Base-by-base conservation (phyloP, 257 asterid genomes). In the Perilla frutescens region DNA sequence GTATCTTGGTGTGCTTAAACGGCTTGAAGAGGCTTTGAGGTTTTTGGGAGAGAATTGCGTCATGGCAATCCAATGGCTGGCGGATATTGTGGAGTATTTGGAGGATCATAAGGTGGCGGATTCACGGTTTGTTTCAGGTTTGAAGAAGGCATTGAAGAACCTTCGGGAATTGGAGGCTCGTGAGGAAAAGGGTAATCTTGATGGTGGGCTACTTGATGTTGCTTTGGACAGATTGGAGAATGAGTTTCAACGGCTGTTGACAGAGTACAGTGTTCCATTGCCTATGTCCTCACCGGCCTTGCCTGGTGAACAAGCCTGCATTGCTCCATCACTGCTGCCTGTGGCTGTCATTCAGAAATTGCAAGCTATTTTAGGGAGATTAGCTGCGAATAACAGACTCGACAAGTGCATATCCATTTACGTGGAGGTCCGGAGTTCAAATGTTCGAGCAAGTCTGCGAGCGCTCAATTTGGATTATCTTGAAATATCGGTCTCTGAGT, bases 401-500 rank as follows among this genome's bases (percentile, higher is more conserved):
- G 96, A 94, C 15, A 90, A 83, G 61, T 94, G 98, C 76, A 80
- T 90, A 66, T 80, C 85, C 39, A 94, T 88, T 51, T 94, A 94
- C 36, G 87, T 91, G 15, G 97, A 91, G 77, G 90, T 90, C 34
- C 87, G 97, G 45, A 91, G 97, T 66, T 80, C 85, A 26, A 94
- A 87, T 59, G 97, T 92, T 20, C 84, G 92, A 65, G 92, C 95
- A 3, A 91, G 96, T 79, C 66, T 94, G 81, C 85, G 62, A 76
- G 96, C 96, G 4, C 97, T 94, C 64, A 86, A 83, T 81, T 77
- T 94, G 88, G 99, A 91, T 79, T 94, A 94, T 77, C 94, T 94
- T 41, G 97, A 90, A 72, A 89, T 91, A 64, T 89, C 96, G 9
- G 92, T 87, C 3, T 88, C 95, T 3, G 96, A 93, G 80, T 88